Base-by-base conservation (phyloP, 2,329 filamentous ascomycete genomes). In the Ophiosphaerella korrae region DNA sequence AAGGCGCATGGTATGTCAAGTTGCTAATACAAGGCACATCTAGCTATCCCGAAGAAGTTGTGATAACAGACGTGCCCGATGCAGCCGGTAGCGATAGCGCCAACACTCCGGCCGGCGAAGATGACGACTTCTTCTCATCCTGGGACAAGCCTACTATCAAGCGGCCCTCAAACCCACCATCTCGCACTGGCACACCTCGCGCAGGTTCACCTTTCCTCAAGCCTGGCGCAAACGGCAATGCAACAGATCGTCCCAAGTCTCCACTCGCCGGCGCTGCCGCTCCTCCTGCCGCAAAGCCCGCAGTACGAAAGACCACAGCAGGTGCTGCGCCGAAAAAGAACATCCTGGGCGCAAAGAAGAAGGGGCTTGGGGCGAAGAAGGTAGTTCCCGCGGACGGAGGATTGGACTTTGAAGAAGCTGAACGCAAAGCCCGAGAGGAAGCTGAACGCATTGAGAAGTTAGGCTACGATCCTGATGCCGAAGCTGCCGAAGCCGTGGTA, bases 61-160 rank as follows among this genome's bases (percentile, higher is more conserved):
- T 93, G 21, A 87, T 97, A 60, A 89, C 86, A 50, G 94, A 97
- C 66, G 80, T 84, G 29, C 76, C 78, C 48, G 80, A 82, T 45
- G 79, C 78, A 21, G 78, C 82, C 42, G 63, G 71, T 38, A 78
- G 77, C 45, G 87, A 90, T 53, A 87, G 84, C 60, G 80, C 85
- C 33, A 85, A 82, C 60, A 95, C 91, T 9, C 90, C 92, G n/a
- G 84, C 88, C 39, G 88, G 86, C 61, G 92, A 96, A 62, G 87
- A 88, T 16, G 92, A 97, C 68, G 94, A 97, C 73, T 99, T 99
- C 81, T 99, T 99, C 78, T 96, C 93, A 8, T 97, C 92, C 0
- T 99, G 93, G 94, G 94, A 97, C 71, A 97, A 97, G 79, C 94
- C 94, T 18, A 85, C 92, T 4, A 95, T 99, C 77, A 99, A 97